phyloP scores from a whole-genome alignment of 164 flowering plant genomes.

The Warburgia ugandensis region DNA sequence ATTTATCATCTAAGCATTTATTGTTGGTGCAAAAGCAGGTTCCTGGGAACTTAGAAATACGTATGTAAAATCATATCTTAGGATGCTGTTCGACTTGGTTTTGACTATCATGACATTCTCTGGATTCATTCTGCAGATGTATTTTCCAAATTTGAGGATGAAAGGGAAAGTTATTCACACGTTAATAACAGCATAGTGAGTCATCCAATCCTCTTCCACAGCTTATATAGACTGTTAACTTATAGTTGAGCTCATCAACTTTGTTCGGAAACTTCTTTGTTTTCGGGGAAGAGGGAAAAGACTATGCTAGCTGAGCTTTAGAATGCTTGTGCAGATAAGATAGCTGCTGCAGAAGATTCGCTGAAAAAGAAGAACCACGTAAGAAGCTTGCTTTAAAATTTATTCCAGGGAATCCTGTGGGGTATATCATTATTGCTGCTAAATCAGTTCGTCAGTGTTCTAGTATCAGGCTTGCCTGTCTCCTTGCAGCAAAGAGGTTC shows the following conservation, averaged over 20 bases:
- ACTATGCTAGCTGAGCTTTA: conserved; percentile 58
- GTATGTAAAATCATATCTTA: too few species aligned
- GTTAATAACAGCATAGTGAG: conserved; percentile 84
- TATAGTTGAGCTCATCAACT: background rate
- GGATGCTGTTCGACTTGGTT: too few species aligned
- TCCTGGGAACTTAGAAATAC: background rate
- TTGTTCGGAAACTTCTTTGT: conserved; percentile 1
- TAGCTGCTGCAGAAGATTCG: conserved; percentile 63
- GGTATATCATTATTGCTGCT: too few species aligned
- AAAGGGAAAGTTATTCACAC: conserved; percentile 55
- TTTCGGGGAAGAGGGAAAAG: conserved; percentile 86
- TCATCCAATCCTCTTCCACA: background rate
- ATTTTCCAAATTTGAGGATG: conserved; percentile 72
- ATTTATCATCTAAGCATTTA: too few species aligned
- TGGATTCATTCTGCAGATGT: conserved; percentile 39
- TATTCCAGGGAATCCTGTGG: too few species aligned
- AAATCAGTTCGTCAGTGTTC: too few species aligned
- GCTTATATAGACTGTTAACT: background rate
- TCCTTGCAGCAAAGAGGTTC: background rate
- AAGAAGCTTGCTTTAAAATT: background rate
- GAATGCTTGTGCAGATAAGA: conserved; percentile 53
- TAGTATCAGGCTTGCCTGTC: background rate
- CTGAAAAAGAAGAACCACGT: conserved; percentile 89
- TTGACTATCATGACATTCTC: background rate
- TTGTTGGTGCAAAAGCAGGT: too few species aligned